Evolutionary conservation across 1,284 basidiomycete species (phyloP).

Genomic region (Fomitopsis pinicola): DNA sequence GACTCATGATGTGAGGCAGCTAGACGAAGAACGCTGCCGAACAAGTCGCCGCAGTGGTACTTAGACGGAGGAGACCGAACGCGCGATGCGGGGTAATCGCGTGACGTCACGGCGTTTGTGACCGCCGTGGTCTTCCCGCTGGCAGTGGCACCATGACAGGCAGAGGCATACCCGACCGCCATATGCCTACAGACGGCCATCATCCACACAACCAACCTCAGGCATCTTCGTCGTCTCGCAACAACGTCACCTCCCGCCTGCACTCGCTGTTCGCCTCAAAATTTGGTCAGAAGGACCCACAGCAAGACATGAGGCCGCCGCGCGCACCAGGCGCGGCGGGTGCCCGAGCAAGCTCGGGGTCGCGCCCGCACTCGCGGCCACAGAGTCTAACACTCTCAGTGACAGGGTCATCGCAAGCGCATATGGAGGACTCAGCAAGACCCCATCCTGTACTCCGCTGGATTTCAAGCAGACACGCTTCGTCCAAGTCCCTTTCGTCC

Average conservation of each 20-base stretch:
- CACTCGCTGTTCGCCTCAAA: background rate
- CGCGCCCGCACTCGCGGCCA: background rate
- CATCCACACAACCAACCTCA: background rate
- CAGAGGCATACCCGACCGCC: background rate
- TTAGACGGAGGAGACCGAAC: background rate
- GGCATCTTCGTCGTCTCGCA: background rate
- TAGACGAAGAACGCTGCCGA: background rate
- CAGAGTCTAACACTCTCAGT: constrained; percentile 12
- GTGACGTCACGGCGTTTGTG: background rate
- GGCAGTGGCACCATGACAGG: background rate
- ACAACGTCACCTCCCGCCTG: background rate
- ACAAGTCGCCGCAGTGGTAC: background rate
- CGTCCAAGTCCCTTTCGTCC: constrained; percentile 20
- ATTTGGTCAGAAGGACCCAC: background rate
- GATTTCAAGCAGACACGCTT: constrained; percentile 30
- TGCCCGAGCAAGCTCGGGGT: background rate
- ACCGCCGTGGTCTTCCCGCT: background rate
- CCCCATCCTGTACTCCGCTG: constrained; percentile 45
- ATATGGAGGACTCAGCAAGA: constrained; percentile 7
- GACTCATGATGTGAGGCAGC: constrained; percentile 13
- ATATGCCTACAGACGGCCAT: background rate
- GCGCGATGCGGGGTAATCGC: background rate
- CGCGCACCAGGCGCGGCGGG: constrained; percentile 3
- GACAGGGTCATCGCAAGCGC: constrained; percentile 7
- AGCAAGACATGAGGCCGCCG: constrained; percentile 17